Percentiles rank a stretch among this genome's conserved stretches.
Conservation (phyloP, 345 rosid species). For the Trapa bicornis region DNA sequence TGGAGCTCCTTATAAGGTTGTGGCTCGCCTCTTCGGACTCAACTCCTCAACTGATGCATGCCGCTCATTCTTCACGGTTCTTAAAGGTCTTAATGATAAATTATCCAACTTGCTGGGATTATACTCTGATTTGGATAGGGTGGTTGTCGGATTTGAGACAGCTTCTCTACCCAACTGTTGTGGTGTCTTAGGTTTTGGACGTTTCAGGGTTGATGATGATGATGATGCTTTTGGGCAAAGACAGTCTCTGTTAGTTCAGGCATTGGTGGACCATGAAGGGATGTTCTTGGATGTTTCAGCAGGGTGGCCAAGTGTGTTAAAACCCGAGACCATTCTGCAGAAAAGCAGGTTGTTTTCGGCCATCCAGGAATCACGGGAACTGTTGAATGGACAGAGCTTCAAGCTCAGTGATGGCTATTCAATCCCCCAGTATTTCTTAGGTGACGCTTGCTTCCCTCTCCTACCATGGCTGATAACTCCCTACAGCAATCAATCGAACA, state of each 20-base stretch:
- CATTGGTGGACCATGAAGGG: constrained; percentile 56
- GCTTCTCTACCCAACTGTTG: constrained; percentile 58
- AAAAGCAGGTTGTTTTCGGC: constrained; percentile 34
- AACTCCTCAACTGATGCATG: constrained; percentile 38
- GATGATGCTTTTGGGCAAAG: constrained; percentile 31
- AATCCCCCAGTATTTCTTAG: constrained; percentile 50
- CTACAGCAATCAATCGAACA: constrained; percentile 18
- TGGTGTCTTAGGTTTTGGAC: constrained; percentile 55
- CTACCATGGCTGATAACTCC: constrained; percentile 72
- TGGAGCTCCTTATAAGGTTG: constrained; percentile 39
- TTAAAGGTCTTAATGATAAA: constrained; percentile 39
- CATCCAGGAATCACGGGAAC: constrained; percentile 31
- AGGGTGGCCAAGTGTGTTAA: constrained; percentile 61
- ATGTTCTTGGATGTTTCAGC: constrained; percentile 68
- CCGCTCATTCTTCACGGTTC: constrained; percentile 47
- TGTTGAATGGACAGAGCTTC: constrained; percentile 33
- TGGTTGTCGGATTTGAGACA: constrained; percentile 43
- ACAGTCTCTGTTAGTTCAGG: constrained; percentile 57
- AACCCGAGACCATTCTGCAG: constrained; percentile 31
- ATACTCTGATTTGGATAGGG: constrained; percentile 22
- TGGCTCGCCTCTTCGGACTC: constrained; percentile 33
- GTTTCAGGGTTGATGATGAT: constrained; percentile 37
- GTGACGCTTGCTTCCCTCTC: constrained; percentile 56
- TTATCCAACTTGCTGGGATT: constrained; percentile 30
- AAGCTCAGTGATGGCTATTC: constrained; percentile 29